A percentile compares a stretch with the other conserved stretches of the same genome.
Conservation (phyloP, 2,329 filamentous ascomycete genomes). For the Nemania serpens region DNA sequence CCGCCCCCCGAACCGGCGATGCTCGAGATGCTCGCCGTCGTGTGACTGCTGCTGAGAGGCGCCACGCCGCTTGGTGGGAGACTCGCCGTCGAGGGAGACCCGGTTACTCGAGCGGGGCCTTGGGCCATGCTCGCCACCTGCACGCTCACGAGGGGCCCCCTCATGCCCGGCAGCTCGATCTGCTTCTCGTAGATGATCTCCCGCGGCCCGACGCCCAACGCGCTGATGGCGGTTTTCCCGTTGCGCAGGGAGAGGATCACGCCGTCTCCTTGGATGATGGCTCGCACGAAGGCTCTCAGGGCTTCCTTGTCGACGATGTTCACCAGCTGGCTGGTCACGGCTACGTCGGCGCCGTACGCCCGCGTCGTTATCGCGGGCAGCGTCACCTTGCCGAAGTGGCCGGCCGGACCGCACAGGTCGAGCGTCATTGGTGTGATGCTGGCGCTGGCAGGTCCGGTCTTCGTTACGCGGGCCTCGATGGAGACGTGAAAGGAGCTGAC, state of each 20-base stretch:
- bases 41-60: not conserved
- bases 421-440: slow-evolving; percentile 21
- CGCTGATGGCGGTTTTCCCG: slow-evolving; percentile 29
- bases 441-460: slow-evolving; percentile 29
- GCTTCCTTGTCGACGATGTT: slow-evolving; percentile 32
- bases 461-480: slow-evolving; percentile 32
- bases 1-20: not conserved
- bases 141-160: slow-evolving; percentile 27
- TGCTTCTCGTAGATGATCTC: slow-evolving; percentile 34
- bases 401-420: slow-evolving; percentile 20
- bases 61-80: not conserved
- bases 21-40: not conserved
- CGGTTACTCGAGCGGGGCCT: not conserved
- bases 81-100: not conserved
- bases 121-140: slow-evolving; percentile 1
- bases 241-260: slow-evolving; percentile 31
- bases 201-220: slow-evolving; percentile 30
- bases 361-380: slow-evolving; percentile 31
- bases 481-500: slow-evolving; percentile 35
- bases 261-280: slow-evolving; percentile 22
- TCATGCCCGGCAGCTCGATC: slow-evolving; percentile 32
- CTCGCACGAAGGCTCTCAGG: slow-evolving; percentile 32
- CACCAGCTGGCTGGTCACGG: slow-evolving; percentile 32
- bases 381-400: slow-evolving; percentile 33
- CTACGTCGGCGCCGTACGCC: slow-evolving; percentile 28